These are phyloP conservation scores for Eleusine coracana DNA, from an alignment of 176 grass and related monocot genomes.

Conservation along the genomic window DNA sequence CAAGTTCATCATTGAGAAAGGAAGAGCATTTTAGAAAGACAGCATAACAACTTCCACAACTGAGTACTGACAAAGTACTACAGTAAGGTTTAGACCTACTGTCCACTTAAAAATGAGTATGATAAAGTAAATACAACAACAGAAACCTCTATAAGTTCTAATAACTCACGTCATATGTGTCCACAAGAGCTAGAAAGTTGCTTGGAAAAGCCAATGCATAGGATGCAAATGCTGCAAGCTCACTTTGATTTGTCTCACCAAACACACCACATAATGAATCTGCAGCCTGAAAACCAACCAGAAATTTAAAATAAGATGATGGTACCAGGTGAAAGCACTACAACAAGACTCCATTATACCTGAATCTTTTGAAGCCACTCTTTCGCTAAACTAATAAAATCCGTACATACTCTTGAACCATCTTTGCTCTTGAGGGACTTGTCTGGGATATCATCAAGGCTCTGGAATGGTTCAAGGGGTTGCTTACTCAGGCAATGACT, in stretches of 20 bases:
- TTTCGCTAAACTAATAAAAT: constrained; percentile 80
- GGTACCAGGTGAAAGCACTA: constrained; percentile 13
- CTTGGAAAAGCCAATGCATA: constrained; percentile 96
- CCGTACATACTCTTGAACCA: constrained; percentile 66
- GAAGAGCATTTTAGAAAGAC: constrained; percentile 14
- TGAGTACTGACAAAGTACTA: constrained; percentile 22
- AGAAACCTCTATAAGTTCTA: constrained; percentile 16
- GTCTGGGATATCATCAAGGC: constrained; percentile 69
- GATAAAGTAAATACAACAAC: not conserved
- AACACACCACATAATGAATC: constrained; percentile 67
- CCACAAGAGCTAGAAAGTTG: constrained; percentile 92
- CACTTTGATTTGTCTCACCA: constrained; percentile 95
- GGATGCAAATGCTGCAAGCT: constrained; percentile 86
- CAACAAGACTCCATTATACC: constrained; percentile 49
- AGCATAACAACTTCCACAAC: not conserved
- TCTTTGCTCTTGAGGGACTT: constrained; percentile 69
- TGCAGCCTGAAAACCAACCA: constrained; percentile 50
- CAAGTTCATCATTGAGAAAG: not conserved
- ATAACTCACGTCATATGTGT: constrained; percentile 96
- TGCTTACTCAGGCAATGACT: constrained; percentile 12
- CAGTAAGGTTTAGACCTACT: not conserved
- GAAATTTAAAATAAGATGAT: constrained; percentile 37
- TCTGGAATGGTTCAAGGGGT: constrained; percentile 53
- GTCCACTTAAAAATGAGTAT: constrained; percentile 27
- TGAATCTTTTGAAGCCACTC: constrained; percentile 83